Evolutionary conservation across 2,329 filamentous ascomycete genomes (phyloP).

Genomic region (Pseudopithomyces maydicus): DNA sequence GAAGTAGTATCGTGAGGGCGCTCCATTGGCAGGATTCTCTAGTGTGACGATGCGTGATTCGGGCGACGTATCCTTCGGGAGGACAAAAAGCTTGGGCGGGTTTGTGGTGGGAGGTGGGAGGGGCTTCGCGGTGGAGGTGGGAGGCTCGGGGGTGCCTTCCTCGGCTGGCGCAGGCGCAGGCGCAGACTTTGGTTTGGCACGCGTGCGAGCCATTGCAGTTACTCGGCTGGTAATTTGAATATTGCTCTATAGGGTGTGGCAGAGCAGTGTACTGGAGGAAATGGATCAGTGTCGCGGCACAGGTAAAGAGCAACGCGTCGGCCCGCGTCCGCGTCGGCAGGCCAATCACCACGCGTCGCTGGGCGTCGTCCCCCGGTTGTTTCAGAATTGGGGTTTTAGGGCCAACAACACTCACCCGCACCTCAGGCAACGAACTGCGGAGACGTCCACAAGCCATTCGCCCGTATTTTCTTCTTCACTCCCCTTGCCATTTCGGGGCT

Average conservation of each 20-base stretch:
- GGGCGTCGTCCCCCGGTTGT: conserved; percentile 37
- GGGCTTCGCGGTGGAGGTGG: conserved; percentile 24
- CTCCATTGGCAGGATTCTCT: conserved; percentile 57
- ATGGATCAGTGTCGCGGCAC: no score
- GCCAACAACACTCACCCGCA: conserved; percentile 28
- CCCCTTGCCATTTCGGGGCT: background rate
- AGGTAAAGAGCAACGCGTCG: background rate
- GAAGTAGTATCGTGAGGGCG: conserved; percentile 60
- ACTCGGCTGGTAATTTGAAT: no score
- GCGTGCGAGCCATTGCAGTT: conserved; percentile 32
- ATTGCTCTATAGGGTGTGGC: no score
- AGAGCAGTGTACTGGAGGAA: no score
- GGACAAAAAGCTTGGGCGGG: conserved; percentile 61
- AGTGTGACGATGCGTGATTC: conserved; percentile 62
- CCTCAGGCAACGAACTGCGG: conserved; percentile 17
- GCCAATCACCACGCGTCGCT: conserved; percentile 24
- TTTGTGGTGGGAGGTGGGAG: conserved; percentile 46
- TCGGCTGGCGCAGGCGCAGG: conserved; percentile 21
- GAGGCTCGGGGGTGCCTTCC: conserved; percentile 28
- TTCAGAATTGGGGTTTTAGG: conserved; percentile 36
- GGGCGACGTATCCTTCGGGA: conserved; percentile 58
- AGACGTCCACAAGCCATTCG: conserved; percentile 2
- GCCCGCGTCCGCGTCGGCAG: conserved; percentile 1
- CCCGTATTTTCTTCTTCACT: background rate
- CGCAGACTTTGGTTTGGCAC: conserved; percentile 40